Base-by-base conservation (phyloP, 257 asterid genomes). In the Solanum sitiens region DNA sequence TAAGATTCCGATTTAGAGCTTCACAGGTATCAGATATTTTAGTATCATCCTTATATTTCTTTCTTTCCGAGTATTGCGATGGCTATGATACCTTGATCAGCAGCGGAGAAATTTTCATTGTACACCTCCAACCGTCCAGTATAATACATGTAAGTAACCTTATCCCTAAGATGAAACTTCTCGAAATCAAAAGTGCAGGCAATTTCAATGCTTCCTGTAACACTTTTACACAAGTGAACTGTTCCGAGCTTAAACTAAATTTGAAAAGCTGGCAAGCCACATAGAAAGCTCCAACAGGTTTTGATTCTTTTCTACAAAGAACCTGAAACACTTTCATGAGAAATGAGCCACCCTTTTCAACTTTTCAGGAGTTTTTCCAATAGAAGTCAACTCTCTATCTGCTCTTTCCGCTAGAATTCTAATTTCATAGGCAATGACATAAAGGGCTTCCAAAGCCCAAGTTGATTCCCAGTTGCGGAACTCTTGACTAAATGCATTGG, bases 401-500 rank as follows among this genome's bases (percentile, higher is more conserved):
- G 98, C 99, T 93, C 92, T 93, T 92, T 95, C 98, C 44, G 98
- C 98, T 79, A 97, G 95, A 91, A 95, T 88, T 92, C 99, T 93
- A 89, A 94, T 95, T 93, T 95, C 99, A 86, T 93, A 95, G 47
- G 97, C 95, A 56, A 95, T 89, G 40, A 93, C 94, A 83, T 94
- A 95, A 37, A 95, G 89, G 33, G 99, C 95, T 92, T 95, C 98
- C 94, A 97, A 89, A 68, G 97, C 99, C 98, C 99, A 97, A 11
- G 98, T 94, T 8, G 98, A 94, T 87, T 97, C 99, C 98, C 98
- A 97, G 89, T 95, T 97, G 53, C 98, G 98, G 88, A 95, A 95
- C 90, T 95, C 99, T 97, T 95, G 99, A 88, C 95, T 90, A 84
- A 97, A 95, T 90, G 98, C 94, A 95, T 97, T 97, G 91, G 98